A percentile compares a stretch with the other conserved stretches of the same genome.
phyloP scores from a whole-genome alignment of 2,329 filamentous ascomycete genomes.

The Aspergillus sp. region DNA sequence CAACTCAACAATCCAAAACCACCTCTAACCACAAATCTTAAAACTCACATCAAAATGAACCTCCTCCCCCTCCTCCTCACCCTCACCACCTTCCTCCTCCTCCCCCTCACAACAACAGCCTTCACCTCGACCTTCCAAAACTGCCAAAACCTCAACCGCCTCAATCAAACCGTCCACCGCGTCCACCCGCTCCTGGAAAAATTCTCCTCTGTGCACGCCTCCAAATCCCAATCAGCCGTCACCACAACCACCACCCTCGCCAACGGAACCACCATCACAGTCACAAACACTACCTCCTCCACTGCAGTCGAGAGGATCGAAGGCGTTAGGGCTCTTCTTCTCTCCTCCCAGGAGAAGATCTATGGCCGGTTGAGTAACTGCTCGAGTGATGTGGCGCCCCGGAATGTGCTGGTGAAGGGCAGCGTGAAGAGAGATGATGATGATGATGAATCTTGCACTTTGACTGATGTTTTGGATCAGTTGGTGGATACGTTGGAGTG shows the following conservation, averaged over 20 bases:
- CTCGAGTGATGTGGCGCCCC: background rate
- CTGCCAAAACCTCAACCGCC: constrained; percentile 11
- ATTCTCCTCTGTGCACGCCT: background rate
- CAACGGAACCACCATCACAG: background rate
- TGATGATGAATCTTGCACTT: background rate
- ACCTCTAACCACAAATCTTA: background rate
- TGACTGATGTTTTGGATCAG: background rate
- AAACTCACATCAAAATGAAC: background rate
- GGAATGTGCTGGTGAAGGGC: background rate
- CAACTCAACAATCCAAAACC: background rate
- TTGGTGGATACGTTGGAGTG: background rate
- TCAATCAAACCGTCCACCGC: constrained; percentile 10
- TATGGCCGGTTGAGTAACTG: background rate
- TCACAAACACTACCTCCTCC: background rate
- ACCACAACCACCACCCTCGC: background rate
- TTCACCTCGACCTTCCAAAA: background rate
- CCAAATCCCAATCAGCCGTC: background rate
- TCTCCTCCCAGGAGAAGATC: background rate
- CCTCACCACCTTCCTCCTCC: background rate
- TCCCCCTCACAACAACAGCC: background rate
- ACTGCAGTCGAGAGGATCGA: background rate
- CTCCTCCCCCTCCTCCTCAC: background rate
- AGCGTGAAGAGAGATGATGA: background rate
- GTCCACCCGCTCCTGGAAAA: constrained; percentile 10
- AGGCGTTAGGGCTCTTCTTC: background rate